These are phyloP conservation scores for Botrytis aclada DNA, from an alignment of 2,329 filamentous ascomycete genomes.

Conservation along the genomic window DNA sequence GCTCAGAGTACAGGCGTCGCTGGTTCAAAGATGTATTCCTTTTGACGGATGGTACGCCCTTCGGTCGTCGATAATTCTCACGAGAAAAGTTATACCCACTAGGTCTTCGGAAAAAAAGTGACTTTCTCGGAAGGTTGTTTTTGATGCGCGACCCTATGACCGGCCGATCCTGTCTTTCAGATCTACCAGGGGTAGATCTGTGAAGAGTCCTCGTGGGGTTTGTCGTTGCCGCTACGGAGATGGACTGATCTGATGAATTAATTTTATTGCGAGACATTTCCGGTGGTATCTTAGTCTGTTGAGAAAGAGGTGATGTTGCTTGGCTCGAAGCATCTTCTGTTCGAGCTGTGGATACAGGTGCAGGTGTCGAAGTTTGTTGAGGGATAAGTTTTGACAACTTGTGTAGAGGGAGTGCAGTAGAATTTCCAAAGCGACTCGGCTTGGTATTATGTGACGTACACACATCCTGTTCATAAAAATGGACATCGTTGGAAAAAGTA, in stretches of 20 bases:
- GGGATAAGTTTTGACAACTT: neutral
- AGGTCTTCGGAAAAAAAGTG: neutral
- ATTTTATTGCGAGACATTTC: neutral
- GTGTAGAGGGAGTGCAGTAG: neutral
- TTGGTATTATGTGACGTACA: neutral
- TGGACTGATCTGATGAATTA: neutral
- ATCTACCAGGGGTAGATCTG: too few relatives aligned
- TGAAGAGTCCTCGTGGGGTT: neutral
- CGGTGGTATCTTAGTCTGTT: neutral
- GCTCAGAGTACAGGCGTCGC: neutral
- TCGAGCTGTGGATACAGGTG: neutral
- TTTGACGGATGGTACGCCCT: neutral
- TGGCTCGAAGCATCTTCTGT: neutral
- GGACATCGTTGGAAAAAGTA: neutral
- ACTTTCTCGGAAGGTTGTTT: neutral
- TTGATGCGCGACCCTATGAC: neutral
- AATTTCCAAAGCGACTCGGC: neutral
- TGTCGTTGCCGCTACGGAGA: neutral
- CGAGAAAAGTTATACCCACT: neutral
- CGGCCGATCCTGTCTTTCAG: neutral
- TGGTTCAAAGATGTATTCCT: neutral
- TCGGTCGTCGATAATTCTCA: neutral
- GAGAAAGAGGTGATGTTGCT: neutral
- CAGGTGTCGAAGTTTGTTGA: neutral
- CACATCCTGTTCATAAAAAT: neutral